Percentiles rank a stretch among this genome's conserved stretches.
phyloP scores from a whole-genome alignment of 768 basidiomycete genomes.

The Suillus paluster region DNA sequence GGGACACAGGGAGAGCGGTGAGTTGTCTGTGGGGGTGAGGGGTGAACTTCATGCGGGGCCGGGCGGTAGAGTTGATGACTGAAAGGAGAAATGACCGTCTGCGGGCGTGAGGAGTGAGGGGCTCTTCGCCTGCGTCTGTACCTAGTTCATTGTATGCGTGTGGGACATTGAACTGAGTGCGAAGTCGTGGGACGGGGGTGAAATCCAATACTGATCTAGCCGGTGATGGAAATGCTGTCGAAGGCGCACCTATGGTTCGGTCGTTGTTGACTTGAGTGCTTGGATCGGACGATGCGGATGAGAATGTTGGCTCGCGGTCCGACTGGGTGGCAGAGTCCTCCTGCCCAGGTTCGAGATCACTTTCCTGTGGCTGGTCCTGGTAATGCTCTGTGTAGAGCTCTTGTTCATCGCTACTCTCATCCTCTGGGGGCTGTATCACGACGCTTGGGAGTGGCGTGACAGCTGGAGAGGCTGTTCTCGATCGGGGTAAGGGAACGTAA shows the following conservation, averaged over 20 bases:
- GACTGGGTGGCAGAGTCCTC: conserved; percentile 32
- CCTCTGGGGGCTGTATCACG: conserved; percentile 25
- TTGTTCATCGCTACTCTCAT: conserved; percentile 20
- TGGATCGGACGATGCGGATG: conserved; percentile 59
- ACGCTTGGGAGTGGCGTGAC: conserved; percentile 32
- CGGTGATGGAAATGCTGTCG: conserved; percentile 58
- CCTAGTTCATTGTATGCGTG: conserved; percentile 46
- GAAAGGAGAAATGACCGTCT: conserved; percentile 82
- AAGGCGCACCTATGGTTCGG: conserved; percentile 35
- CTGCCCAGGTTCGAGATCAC: conserved; percentile 23
- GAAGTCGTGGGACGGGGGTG: conserved; percentile 65
- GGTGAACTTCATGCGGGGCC: conserved; percentile 61
- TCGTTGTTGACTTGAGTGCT: conserved; percentile 33
- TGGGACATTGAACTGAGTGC: conserved; percentile 65
- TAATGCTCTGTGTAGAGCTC: neutral
- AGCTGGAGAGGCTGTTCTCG: conserved; percentile 53
- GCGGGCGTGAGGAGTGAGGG: conserved; percentile 71
- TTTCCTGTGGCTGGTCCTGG: conserved; percentile 20
- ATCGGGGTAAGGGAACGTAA: conserved; percentile 56
- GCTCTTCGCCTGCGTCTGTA: conserved; percentile 37
- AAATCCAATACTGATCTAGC: conserved; percentile 53
- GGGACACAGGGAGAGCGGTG: conserved; percentile 66
- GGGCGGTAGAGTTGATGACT: conserved; percentile 81
- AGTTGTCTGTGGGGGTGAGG: conserved; percentile 53
- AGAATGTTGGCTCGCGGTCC: conserved; percentile 67